A percentile compares a stretch with the other conserved stretches of the same genome.
Evolutionary conservation across 805 yeast species (phyloP).

Genomic region (Grigorovia transvaalensis): DNA sequence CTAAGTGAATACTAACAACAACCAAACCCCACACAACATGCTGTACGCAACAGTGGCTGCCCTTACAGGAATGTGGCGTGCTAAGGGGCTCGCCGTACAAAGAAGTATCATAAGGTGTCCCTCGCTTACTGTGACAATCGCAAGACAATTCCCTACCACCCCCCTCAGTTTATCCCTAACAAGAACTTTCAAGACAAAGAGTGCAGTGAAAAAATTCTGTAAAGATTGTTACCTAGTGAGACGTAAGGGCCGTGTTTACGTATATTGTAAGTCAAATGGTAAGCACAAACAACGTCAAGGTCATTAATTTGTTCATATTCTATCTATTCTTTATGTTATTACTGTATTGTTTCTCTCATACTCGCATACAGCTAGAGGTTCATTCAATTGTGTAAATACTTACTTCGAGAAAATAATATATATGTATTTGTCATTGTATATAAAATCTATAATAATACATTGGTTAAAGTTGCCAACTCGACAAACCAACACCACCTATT

Average conservation of each 20-base stretch:
- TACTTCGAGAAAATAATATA: too few relatives aligned
- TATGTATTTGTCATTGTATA: too few relatives aligned
- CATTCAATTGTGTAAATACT: too few relatives aligned
- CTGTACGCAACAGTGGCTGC: too few relatives aligned
- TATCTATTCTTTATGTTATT: too few relatives aligned
- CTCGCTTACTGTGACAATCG: too few relatives aligned
- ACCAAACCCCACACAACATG: too few relatives aligned
- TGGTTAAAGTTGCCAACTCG: slow-evolving; percentile 33
- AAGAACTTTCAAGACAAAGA: slow-evolving; percentile 82
- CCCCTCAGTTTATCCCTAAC: slow-evolving; percentile 6
- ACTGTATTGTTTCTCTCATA: neutral
- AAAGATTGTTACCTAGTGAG: slow-evolving; percentile 84
- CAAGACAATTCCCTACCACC: neutral
- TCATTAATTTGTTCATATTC: slow-evolving; percentile 18
- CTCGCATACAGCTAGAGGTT: neutral
- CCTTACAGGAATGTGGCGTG: too few relatives aligned
- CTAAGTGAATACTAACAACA: too few relatives aligned
- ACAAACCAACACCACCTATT: slow-evolving; percentile 79
- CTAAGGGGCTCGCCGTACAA: too few relatives aligned
- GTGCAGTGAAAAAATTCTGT: slow-evolving; percentile 90
- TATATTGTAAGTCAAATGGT: slow-evolving; percentile 84
- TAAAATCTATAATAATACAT: neutral
- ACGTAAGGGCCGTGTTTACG: slow-evolving; percentile 90
- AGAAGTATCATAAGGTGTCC: too few relatives aligned
- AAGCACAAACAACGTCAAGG: slow-evolving; percentile 94